Conservation (phyloP, 2,329 filamentous ascomycete genomes). For the Drechslerella coelobrocha region DNA sequence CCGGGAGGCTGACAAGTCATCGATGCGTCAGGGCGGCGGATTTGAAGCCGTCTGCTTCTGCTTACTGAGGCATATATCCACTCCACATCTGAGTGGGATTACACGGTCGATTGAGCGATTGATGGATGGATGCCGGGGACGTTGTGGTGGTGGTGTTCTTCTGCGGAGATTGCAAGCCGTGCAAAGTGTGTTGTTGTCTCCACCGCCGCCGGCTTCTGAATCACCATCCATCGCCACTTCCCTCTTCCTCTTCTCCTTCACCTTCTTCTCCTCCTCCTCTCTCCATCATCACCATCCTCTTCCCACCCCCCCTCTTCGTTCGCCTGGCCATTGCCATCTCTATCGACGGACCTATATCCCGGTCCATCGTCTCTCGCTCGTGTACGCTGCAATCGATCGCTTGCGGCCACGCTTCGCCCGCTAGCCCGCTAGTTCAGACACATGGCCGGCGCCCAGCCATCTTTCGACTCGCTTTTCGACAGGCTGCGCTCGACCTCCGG, state of each 20-base stretch:
- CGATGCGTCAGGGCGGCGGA: neutral
- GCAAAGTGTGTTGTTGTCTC: too few relatives aligned
- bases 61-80: too few relatives aligned
- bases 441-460: constrained; percentile 35
- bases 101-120: too few relatives aligned
- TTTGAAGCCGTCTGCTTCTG: too few relatives aligned
- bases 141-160: too few relatives aligned
- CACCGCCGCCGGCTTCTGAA: too few relatives aligned
- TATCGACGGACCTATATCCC: constrained; percentile 52
- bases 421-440: neutral
- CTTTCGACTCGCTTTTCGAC: constrained; percentile 44
- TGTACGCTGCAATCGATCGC: neutral
- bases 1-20: constrained; percentile 16
- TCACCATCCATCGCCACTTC: constrained; percentile 39
- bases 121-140: too few relatives aligned
- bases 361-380: constrained; percentile 39
- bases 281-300: constrained; percentile 35
- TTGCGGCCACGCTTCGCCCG: neutral
- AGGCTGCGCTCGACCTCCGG: constrained; percentile 30
- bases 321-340: constrained; percentile 32
- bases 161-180: too few relatives aligned
- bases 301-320: constrained; percentile 28
- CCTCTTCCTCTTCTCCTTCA: constrained; percentile 6
- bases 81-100: too few relatives aligned
- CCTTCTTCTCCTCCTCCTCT: constrained; percentile 21